A percentile compares a stretch with the other conserved stretches of the same genome.
Evolutionary conservation across 345 rosid species (phyloP).

Genomic region (Nephelium lappaceum): DNA sequence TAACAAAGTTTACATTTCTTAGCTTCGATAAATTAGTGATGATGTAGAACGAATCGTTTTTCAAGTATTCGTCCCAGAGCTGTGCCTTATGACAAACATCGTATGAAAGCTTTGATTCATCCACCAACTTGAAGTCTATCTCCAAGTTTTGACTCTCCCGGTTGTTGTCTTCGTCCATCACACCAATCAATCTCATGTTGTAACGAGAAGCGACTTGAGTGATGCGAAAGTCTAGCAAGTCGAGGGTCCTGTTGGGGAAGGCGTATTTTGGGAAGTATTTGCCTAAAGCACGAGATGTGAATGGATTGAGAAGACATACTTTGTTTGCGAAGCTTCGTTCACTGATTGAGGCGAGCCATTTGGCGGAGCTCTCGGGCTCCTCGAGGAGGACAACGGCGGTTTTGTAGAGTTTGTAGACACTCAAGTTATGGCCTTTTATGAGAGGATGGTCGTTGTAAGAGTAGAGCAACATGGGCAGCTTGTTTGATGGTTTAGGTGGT

Average conservation of each 20-base stretch:
- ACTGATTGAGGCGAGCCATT: background rate
- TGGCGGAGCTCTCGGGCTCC: background rate
- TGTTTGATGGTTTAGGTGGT: background rate
- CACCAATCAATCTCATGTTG: background rate
- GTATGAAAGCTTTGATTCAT: background rate
- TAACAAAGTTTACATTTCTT: no score
- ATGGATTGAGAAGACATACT: background rate
- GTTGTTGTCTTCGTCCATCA: background rate
- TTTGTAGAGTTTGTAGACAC: background rate
- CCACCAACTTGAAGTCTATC: background rate
- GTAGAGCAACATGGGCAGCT: background rate
- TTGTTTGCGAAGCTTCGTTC: background rate
- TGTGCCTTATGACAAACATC: background rate
- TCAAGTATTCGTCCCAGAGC: background rate
- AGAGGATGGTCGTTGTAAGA: background rate
- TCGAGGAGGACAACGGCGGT: background rate
- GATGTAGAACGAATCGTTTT: background rate
- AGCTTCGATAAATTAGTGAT: no score
- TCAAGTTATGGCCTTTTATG: no score
- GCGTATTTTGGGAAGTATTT: background rate
- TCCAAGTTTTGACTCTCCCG: background rate
- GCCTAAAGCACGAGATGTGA: background rate
- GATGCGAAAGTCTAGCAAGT: background rate
- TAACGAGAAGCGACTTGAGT: background rate
- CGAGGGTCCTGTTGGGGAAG: background rate